These are phyloP conservation scores for Cryptococcus sp. DNA, from an alignment of 1,284 basidiomycete species.

Conservation along the genomic window DNA sequence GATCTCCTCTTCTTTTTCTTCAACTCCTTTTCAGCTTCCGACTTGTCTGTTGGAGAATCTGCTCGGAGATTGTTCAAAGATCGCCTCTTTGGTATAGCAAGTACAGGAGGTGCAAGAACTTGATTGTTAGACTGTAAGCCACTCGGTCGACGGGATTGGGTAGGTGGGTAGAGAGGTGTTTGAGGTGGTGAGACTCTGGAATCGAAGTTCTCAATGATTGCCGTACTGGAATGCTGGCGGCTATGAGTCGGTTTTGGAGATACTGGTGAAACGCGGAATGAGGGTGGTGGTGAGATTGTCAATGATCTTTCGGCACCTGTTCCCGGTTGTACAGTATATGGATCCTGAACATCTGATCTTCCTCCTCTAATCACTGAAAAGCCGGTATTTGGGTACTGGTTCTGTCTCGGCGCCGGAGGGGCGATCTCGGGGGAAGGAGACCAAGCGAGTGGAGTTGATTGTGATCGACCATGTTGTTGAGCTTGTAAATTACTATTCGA, in stretches of 20 bases:
- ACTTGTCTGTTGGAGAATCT: constrained; percentile 20
- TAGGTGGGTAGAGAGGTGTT: constrained; percentile 12
- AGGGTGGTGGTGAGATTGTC: constrained; percentile 11
- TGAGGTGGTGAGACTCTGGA: constrained; percentile 8
- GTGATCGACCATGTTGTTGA: background rate
- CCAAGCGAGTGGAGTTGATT: background rate
- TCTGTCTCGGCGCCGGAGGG: too few species aligned
- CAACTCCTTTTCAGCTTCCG: constrained; percentile 8
- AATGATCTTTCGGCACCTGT: background rate
- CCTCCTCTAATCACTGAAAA: constrained; percentile 46
- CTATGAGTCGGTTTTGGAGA: constrained; percentile 20
- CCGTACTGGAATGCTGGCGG: constrained; percentile 26
- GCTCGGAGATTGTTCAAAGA: constrained; percentile 37
- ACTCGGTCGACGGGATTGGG: constrained; percentile 2
- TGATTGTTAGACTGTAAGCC: constrained; percentile 23
- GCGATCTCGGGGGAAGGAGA: too few species aligned
- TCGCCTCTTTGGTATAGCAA: constrained; percentile 34
- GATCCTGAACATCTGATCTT: constrained; percentile 30
- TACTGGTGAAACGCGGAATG: constrained; percentile 19
- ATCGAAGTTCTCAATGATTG: constrained; percentile 23
- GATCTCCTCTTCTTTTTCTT: constrained; percentile 17
- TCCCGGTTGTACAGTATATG: constrained; percentile 20
- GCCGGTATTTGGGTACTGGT: constrained; percentile 19
- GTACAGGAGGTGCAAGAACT: constrained; percentile 25
- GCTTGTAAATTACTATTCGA: too few species aligned